Conservation (phyloP, 345 rosid species). For the Ceriops tagal region DNA sequence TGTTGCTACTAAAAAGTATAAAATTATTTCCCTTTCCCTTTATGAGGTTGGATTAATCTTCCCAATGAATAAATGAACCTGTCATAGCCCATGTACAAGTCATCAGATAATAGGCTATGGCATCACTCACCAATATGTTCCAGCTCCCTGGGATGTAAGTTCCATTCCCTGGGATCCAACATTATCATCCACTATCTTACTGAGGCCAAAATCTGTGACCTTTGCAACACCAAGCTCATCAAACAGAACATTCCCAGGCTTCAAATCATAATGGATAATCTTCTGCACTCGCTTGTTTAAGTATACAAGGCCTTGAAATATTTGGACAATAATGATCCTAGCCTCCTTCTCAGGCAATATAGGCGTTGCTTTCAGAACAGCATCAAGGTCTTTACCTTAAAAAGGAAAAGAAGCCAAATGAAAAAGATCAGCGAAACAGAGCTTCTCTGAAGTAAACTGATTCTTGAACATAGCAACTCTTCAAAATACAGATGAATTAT, state of each 20-base stretch:
- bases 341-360: constrained; percentile 95
- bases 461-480: background rate
- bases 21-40: background rate
- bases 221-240: constrained; percentile 95
- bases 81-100: background rate
- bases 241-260: constrained; percentile 98
- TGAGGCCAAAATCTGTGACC: constrained; percentile 99
- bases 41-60: background rate
- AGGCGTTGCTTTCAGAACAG: constrained; percentile 94
- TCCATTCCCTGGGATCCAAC: constrained; percentile 99
- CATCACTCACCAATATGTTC: constrained; percentile 85
- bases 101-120: constrained; percentile 15
- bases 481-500: constrained; percentile 1
- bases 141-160: constrained; percentile 99
- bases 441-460: background rate
- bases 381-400: constrained; percentile 97
- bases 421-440: constrained; percentile 9
- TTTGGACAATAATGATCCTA: constrained; percentile 81
- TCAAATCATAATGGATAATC: constrained; percentile 97
- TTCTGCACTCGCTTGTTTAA: constrained; percentile 79
- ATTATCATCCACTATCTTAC: constrained; percentile 94
- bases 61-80: background rate
- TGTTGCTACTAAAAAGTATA: background rate
- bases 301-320: constrained; percentile 94
- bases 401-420: background rate